Percentiles rank a stretch among this genome's conserved stretches.
phyloP scores from a whole-genome alignment of 2,329 filamentous ascomycete genomes.

The Trichoderma asperellum region DNA sequence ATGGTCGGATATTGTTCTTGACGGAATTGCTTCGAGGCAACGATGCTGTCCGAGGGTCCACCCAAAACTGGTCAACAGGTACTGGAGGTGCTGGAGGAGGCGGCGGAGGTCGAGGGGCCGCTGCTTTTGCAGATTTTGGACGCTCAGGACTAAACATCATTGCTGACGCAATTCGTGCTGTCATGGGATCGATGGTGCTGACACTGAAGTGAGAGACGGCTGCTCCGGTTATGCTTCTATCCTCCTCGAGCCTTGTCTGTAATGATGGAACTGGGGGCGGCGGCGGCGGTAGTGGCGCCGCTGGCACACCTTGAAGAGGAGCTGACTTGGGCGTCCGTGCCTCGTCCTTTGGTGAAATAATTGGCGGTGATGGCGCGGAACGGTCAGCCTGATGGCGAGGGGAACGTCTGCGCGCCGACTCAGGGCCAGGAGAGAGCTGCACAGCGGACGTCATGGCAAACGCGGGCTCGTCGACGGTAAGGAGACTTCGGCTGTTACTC shows the following conservation, averaged over 20 bases:
- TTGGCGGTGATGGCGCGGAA: neutral
- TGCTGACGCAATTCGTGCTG: conserved; percentile 17
- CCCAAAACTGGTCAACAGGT: neutral
- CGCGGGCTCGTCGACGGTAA: conserved; percentile 10
- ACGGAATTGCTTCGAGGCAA: conserved; percentile 42
- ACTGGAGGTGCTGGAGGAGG: neutral
- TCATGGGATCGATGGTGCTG: conserved; percentile 9
- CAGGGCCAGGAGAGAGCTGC: conserved; percentile 55
- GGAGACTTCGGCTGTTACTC: conserved; percentile 12
- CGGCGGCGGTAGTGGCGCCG: conserved; percentile 1
- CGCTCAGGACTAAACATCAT: conserved; percentile 3
- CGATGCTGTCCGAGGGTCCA: conserved; percentile 31
- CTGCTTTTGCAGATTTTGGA: neutral
- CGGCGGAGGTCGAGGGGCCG: neutral
- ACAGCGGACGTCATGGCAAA: conserved; percentile 42
- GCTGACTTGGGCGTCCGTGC: conserved; percentile 4
- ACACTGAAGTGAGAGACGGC: conserved; percentile 14
- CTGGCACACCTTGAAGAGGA: conserved; percentile 6
- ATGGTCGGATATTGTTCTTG: conserved; percentile 40
- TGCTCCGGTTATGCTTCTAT: neutral
- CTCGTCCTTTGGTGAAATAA: conserved; percentile 7
- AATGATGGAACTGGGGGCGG: conserved; percentile 10
- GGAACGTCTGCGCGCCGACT: conserved; percentile 57
- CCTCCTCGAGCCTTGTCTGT: conserved; percentile 5
- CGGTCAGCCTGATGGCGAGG: conserved; percentile 41